Evolutionary conservation across 306 rosid genomes (phyloP), one percentile per base, ranked within the genome.

Genomic region (Corylus avellana): DNA sequence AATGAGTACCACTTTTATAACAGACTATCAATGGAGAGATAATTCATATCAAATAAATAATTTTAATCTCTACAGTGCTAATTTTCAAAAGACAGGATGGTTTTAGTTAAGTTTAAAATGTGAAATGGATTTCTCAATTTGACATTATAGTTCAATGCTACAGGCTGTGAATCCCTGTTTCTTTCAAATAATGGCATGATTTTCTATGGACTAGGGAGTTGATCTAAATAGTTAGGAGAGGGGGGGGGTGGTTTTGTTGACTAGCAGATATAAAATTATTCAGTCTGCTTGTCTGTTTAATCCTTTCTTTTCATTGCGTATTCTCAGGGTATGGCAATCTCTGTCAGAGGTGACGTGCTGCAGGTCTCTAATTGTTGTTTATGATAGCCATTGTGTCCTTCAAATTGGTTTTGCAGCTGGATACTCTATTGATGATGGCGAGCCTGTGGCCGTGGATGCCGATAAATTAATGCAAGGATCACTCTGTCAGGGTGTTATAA

Each of bases 251-350:
- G 61, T 44, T 72, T 51, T 51, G 39, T 44, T 58, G 77, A 77
- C 73, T 32, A 16, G 80, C 37, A 12, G 66, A 29, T 25, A 61
- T 39, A 66, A 76, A 42, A 63, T 56, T 37, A 55, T 77, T 54
- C 78, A 49, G 66, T 4, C 3, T 50, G 35, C 66, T 44, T 72
- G n/a, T 53, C 7, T 16, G 53, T 61, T 86, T 81, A 64, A 81
- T 57, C 12, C 75, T 70, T 79, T 71, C 79, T 75, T 84, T 78
- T 78, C 63, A 42, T 77, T 62, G 51, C 79, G 62, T 84, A 17
- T 77, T 87, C 75, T 75, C 86, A 95, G 99, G 99, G 87, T 70
- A 3, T 95, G 99, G 98, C 88, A 90, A 58, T 92, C 96, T 78
- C 75, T 90, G 3, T 87, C 80, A 1, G 87, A 83, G 29, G 92